Conservation (phyloP, 352 stramenopile species). For the Phytophthora fragariae region DNA sequence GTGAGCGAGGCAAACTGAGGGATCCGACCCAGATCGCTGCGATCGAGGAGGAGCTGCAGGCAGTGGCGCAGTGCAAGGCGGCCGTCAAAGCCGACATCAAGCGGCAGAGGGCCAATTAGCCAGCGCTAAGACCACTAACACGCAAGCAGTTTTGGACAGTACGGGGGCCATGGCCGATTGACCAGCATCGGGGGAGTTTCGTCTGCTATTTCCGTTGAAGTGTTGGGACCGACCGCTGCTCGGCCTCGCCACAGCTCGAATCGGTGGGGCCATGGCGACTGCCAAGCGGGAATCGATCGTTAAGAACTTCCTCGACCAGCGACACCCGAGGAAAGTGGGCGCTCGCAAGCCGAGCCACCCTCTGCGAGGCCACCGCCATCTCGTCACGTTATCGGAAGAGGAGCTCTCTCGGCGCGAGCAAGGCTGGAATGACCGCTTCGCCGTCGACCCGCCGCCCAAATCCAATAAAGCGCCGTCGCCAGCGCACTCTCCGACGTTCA, state of each 20-base stretch:
- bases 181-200: constrained; percentile 9
- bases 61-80: constrained; percentile 63
- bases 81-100: constrained; percentile 70
- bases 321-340: constrained; percentile 27
- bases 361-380: constrained; percentile 44
- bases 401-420: constrained; percentile 70
- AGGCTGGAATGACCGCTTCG: constrained; percentile 82
- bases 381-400: constrained; percentile 54
- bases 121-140: background rate
- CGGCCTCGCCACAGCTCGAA: background rate
- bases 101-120: constrained; percentile 37
- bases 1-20: constrained; percentile 40
- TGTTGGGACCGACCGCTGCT: background rate
- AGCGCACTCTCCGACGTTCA: constrained; percentile 33
- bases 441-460: constrained; percentile 56
- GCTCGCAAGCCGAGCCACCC: constrained; percentile 26
- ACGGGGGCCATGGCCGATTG: background rate
- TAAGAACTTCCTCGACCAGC: constrained; percentile 56
- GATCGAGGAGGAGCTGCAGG: constrained; percentile 61
- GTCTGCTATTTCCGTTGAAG: constrained; percentile 5
- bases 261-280: constrained; percentile 42
- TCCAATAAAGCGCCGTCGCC: constrained; percentile 52
- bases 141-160: background rate
- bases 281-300: constrained; percentile 52
- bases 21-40: constrained; percentile 36